A percentile compares a stretch with the other conserved stretches of the same genome.
Conservation (phyloP, 768 basidiomycete genomes). For the Agaricus sinodeliciosus region DNA sequence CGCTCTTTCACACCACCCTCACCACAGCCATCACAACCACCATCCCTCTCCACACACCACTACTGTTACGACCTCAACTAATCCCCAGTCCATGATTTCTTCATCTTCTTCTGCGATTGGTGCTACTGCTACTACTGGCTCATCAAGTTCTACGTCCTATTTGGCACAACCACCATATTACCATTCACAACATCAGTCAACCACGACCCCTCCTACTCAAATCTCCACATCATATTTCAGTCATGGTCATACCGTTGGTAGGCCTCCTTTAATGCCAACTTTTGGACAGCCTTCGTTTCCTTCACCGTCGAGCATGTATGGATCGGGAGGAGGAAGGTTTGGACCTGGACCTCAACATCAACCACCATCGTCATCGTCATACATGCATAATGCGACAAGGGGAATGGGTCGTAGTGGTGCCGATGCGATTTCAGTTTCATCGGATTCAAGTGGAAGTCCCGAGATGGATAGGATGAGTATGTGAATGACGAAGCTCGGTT, state of each 20-base stretch:
- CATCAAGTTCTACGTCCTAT: neutral
- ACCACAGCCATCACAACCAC: neutral
- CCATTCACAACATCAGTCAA: neutral
- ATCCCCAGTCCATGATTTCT: neutral
- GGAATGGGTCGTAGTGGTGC: neutral
- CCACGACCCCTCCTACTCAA: no score
- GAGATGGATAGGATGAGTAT: neutral
- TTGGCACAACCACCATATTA: neutral
- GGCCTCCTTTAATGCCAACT: neutral
- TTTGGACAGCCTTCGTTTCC: slow-evolving; percentile 4
- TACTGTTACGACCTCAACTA: neutral
- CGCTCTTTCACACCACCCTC: neutral
- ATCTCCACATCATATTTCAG: no score
- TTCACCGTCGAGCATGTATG: neutral
- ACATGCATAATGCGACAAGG: neutral
- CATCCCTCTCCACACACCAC: neutral
- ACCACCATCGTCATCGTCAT: neutral
- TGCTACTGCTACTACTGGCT: no score
- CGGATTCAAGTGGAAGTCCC: neutral
- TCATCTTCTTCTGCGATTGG: neutral
- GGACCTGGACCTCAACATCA: neutral
- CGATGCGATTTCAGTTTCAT: neutral
- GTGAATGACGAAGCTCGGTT: neutral
- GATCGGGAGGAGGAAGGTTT: neutral
- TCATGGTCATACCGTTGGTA: no score